A percentile compares a stretch with the other conserved stretches of the same genome.
These are phyloP conservation scores for Cornus florida DNA, from an alignment of 148 eudicot species.

Conservation along the genomic window DNA sequence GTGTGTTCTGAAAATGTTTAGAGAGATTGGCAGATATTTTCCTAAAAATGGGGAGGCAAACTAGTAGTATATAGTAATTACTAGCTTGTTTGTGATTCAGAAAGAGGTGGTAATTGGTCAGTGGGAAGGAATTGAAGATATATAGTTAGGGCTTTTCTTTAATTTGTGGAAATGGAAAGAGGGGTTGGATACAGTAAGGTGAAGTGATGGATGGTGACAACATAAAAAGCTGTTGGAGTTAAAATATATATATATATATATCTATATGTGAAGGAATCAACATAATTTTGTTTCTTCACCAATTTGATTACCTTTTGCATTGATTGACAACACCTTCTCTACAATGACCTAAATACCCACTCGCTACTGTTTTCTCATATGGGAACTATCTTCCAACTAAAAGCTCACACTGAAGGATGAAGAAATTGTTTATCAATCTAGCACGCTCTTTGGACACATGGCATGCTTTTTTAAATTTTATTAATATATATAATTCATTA, in stretches of 20 bases:
- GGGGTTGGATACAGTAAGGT: conserved; percentile 16
- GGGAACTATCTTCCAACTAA: background rate
- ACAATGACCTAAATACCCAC: conserved; percentile 28
- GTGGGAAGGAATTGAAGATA: background rate
- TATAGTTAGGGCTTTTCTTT: conserved; percentile 27
- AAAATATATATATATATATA: background rate
- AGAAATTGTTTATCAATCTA: too few species aligned
- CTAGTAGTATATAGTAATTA: conserved; percentile 1
- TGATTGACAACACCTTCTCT: conserved; percentile 40
- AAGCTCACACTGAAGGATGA: background rate
- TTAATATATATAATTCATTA: too few species aligned
- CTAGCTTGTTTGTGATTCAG: background rate
- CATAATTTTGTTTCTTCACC: conserved; percentile 14
- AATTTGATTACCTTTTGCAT: conserved; percentile 27
- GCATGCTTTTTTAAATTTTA: too few species aligned
- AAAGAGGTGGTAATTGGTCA: conserved; percentile 4
- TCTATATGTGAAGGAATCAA: background rate
- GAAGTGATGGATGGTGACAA: conserved; percentile 23
- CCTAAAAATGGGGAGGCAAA: conserved; percentile 11
- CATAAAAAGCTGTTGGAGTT: conserved; percentile 13
- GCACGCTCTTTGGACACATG: too few species aligned
- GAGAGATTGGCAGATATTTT: conserved; percentile 21
- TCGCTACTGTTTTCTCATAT: background rate
- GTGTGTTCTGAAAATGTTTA: conserved; percentile 22
- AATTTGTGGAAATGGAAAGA: conserved; percentile 22